phyloP scores from a whole-genome alignment of 331 rosid species.

The Malus hybrid region DNA sequence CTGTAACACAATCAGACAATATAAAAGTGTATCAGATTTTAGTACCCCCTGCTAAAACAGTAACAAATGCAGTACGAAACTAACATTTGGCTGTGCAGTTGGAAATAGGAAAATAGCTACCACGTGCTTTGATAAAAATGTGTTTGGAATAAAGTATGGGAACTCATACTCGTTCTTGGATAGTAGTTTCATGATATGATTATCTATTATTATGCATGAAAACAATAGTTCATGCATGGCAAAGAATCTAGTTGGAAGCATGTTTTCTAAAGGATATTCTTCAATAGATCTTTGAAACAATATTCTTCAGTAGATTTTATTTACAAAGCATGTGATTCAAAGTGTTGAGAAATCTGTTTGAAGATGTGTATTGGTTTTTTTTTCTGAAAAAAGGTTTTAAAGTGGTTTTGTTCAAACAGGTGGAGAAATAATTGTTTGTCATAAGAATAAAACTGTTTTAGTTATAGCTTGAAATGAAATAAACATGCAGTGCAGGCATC shows the following conservation, averaged over 20 bases:
- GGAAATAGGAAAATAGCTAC: neutral
- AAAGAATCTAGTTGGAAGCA: too few relatives aligned
- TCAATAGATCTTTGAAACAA: too few relatives aligned
- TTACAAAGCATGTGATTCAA: too few relatives aligned
- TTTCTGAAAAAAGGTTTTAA: too few relatives aligned
- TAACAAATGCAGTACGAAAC: neutral
- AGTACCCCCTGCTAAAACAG: neutral
- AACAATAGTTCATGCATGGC: neutral
- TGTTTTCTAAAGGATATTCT: too few relatives aligned
- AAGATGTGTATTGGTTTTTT: too few relatives aligned
- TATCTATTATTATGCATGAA: neutral
- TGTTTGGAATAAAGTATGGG: neutral
- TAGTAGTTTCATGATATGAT: neutral
- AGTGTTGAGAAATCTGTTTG: too few relatives aligned
- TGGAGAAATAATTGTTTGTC: neutral
- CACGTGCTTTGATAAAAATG: neutral
- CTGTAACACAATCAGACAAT: too few relatives aligned
- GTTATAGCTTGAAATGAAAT: neutral
- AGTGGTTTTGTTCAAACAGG: neutral
- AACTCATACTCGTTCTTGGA: neutral
- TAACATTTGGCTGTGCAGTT: neutral
- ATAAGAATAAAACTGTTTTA: neutral
- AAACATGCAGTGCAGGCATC: neutral
- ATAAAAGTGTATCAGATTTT: neutral
- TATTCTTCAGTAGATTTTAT: too few relatives aligned